Evolutionary conservation across 805 yeast genomes (phyloP), one percentile per base, ranked within the genome.

Genomic region (Myxozyma udenii): DNA sequence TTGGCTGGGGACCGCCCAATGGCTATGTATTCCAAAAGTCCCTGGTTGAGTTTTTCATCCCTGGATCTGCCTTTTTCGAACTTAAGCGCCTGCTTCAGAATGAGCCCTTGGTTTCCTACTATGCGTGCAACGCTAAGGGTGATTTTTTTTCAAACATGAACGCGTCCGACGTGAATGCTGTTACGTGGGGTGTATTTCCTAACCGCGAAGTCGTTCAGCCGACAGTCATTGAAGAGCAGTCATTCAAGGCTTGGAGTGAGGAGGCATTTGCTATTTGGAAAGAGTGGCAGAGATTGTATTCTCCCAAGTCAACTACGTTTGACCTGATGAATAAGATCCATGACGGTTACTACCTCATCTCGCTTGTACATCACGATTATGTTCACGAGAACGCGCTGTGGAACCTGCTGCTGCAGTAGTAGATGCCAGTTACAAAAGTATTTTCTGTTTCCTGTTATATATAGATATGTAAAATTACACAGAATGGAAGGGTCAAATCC

Each of bases 181-280:
- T 93, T 6, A 93, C 98, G 1, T 93, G 98, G 98, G 98, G 98
- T 57, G 95, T 86, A 2, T 91, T 93, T 76, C 95, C 95, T 5
- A 84, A 84, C 68, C 80, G 89, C 58, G 96, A 88, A 65, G 83
- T 89, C 33, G 79, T 88, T 33, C 97, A 90, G 68, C 86, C 97
- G 0, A 93, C 98, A 0, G 84, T 90, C 55, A 83, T 93, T 50
- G 96, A 90, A 65, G 85, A 81, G 61, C 96, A 89, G 62, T 87
- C 97, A 1, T 91, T 93, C 73, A 79, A 79, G 60, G 96, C 96
- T 0, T 93, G 98, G 98, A 80, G 84, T 12, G 97, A 90, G 63
- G 99, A 93, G 68, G 95, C 96, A 0, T 93, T 88, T 69, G 77
- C 80, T 51, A 85, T 93, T 54, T 87, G 97, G 93, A 70, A 75